Evolutionary conservation across 2,329 filamentous ascomycete species (phyloP).

Genomic region (Corniculantispora saksenae): DNA sequence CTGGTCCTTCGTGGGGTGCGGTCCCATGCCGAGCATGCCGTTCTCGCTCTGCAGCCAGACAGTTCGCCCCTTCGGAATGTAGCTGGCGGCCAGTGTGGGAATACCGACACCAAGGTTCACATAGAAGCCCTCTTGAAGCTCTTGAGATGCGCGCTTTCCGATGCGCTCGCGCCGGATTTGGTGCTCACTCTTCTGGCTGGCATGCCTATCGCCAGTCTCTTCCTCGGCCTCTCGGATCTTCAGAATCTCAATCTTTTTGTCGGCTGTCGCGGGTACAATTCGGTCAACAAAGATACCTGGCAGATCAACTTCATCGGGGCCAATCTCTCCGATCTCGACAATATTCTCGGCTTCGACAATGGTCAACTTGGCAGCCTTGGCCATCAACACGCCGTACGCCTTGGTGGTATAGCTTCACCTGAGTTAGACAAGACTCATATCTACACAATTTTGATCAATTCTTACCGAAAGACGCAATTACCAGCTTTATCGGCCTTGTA

Average conservation of each 20-base stretch:
- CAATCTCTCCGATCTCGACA: conserved; percentile 71
- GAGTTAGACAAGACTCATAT: background rate
- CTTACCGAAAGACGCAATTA: conserved; percentile 76
- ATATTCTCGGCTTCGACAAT: conserved; percentile 88
- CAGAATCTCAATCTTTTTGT: conserved; percentile 72
- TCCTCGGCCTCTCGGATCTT: conserved; percentile 54
- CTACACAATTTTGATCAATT: too few relatives aligned
- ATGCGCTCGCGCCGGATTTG: conserved; percentile 68
- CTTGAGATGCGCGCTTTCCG: conserved; percentile 73
- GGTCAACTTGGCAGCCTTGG: conserved; percentile 74
- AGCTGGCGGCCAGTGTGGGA: conserved; percentile 80
- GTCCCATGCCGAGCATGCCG: conserved; percentile 80
- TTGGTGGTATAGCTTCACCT: conserved; percentile 66
- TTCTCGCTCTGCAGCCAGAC: conserved; percentile 89
- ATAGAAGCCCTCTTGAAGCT: conserved; percentile 78
- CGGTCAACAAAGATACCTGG: conserved; percentile 83
- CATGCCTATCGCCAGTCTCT: conserved; percentile 34
- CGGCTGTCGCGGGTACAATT: conserved; percentile 71
- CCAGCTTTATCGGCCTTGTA: conserved; percentile 76
- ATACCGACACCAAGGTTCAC: conserved; percentile 84
- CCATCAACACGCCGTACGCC: conserved; percentile 75
- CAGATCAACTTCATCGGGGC: conserved; percentile 73
- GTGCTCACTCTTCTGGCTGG: conserved; percentile 45
- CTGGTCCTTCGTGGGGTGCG: conserved; percentile 71
- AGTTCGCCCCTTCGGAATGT: conserved; percentile 65